Evolutionary conservation across 352 stramenopile genomes (phyloP).

Genomic region (Halophytophthora batemanensis): DNA sequence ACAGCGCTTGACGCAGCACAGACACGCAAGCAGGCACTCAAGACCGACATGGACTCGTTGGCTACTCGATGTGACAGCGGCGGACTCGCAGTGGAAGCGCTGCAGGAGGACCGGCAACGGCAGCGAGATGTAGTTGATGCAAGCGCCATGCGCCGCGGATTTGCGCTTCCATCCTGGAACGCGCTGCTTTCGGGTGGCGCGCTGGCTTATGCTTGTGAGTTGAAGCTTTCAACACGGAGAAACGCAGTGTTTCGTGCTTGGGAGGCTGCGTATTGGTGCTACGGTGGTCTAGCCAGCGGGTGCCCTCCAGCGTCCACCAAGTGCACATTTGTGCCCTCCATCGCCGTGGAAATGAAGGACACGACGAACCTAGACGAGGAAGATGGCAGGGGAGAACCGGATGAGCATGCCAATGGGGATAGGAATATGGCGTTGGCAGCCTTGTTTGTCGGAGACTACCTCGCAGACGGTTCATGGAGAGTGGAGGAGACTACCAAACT

Average conservation of each 20-base stretch:
- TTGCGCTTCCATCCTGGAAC: constrained; percentile 47
- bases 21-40: constrained; percentile 24
- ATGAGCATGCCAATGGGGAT: not conserved
- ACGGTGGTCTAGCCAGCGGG: constrained; percentile 19
- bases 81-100: constrained; percentile 27
- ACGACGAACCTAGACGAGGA: not conserved
- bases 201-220: constrained; percentile 33
- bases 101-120: constrained; percentile 31
- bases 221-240: constrained; percentile 4
- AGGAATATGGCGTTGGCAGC: constrained; percentile 10
- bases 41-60: constrained; percentile 30
- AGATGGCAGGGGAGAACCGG: no score
- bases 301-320: constrained; percentile 21
- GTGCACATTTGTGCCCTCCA: constrained; percentile 19
- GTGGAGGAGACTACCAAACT: constrained; percentile 14
- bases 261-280: constrained; percentile 18
- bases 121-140: constrained; percentile 14
- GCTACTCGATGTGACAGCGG: constrained; percentile 29
- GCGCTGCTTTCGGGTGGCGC: constrained; percentile 43
- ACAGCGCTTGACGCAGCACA: constrained; percentile 21
- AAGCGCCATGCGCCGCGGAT: constrained; percentile 15
- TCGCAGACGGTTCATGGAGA: not conserved
- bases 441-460: constrained; percentile 15
- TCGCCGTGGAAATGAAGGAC: constrained; percentile 19
- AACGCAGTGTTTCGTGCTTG: constrained; percentile 15